Evolutionary conservation across 2,329 filamentous ascomycete genomes (phyloP), one percentile per base, ranked within the genome.

Genomic region (Penicillium sp.): DNA sequence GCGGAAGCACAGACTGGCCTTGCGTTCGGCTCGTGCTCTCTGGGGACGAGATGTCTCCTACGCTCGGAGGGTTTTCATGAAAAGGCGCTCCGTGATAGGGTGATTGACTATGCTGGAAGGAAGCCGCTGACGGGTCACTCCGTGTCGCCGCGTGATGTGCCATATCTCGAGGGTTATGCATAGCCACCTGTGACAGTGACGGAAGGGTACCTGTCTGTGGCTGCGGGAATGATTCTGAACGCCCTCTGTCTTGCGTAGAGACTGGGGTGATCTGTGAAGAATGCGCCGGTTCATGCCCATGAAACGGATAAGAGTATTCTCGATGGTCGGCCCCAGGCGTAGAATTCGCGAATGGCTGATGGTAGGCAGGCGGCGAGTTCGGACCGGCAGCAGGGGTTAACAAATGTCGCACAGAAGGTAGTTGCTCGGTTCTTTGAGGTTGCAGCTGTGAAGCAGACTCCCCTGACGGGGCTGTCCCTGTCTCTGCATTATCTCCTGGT

Each of bases 341-440:
- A 14, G 62, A 48, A 31, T 56, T 60, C 29, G 59, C 60, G 54
- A 63, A 69, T 42, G 61, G 47, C 45, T 59, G 62, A n/a, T 66
- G 58, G 25, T 67, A 69, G 4, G 68, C 62, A 37, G 71, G 70
- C 35, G 67, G 60, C 23, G 67, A 64, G 51, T 58, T 69, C 11
- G 67, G 60, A 33, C 62, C 64, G 15, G 67, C 60, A 14, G 58
- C 60, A 3, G 73, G 73, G 1, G 71, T 74, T 48, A 77, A 61
- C 42, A 77, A 60, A 54, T 75, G 72, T 42, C 72, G 73, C 33
- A 77, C 73, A 8, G 75, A 71, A 15, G 75, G 75, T 11, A 77
- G 64, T 50, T 70, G 69, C 49, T 72, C 68, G 15, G 60, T 68
- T 26, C 51, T 54, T 47, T 50, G 53, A 31, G 51, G 47, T 57